Evolutionary conservation across 352 stramenopile genomes (phyloP), one percentile per base, ranked within the genome.

Genomic region (Phytophthora ramorum): DNA sequence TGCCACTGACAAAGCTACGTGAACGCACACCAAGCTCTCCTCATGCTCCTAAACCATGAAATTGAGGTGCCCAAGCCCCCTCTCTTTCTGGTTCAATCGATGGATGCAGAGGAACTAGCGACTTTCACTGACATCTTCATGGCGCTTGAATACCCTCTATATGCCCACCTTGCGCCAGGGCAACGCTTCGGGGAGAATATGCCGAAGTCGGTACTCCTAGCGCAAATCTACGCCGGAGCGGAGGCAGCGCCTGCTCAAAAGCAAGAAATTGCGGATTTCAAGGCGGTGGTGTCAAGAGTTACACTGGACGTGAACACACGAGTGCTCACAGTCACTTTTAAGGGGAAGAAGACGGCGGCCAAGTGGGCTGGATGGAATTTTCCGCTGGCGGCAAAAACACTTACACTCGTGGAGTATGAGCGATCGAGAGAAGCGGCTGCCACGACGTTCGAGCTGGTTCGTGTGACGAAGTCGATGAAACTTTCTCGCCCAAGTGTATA

Each of bases 141-240:
- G 45, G 26, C 24, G 0, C 12, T 52, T 12, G 45, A 38, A 22
- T 52, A 52, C 9, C 45, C 45, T 4, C 24, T 52, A 2, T 37
- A 40, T n/a, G 45, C 45, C 19, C 45, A 52, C n/a, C 16, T 52
- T 5, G 45, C 45, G 13, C 45, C 45, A 3, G 45, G 45, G 6
- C 45, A 52, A 12, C 16, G 45, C 0, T 52, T 52, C 10, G n/a
- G 7, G 4, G 45, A 52, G 2, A 38, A 52, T 7, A 17, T 19
- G 13, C 5, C 13, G 12, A 41, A 41, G 14, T 6, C 9, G 2
- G 35, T 16, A 7, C 5, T 41, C 4, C 13, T 41, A 6, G 12
- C 8, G 4, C 46, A 38, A 12, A 52, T 52, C 4, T 52, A 38
- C 1, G 26, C 9, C 13, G 46, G 24, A 12, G 35, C 13, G 14